Evolutionary conservation across 306 rosid genomes (phyloP), one percentile per base, ranked within the genome.

Genomic region (Vigna mungo): DNA sequence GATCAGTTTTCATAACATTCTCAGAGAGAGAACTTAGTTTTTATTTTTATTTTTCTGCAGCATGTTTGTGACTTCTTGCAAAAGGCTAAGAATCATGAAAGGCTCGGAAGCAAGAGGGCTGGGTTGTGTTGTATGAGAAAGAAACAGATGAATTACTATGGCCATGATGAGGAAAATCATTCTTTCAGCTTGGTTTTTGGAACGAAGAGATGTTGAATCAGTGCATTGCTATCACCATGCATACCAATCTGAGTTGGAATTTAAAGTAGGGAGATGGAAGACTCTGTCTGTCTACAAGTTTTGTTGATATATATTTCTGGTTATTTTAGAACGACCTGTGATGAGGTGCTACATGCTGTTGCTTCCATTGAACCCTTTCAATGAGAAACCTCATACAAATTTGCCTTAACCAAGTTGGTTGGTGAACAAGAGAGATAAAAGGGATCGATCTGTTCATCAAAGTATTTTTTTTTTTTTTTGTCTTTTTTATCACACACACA

Each of bases 71-170:
- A 68, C 89, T 73, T 87, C 93, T 30, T 92, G 97, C 90, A 92
- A 87, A 81, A 87, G 90, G 63, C 47, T 92, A 54, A 90, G 95
- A 83, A 90, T 92, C 85, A 90, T 92, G 97, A 92, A 82, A 81
- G 93, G 88, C 27, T 88, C 93, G 41, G 93, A 88, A 79, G 93
- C 95, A 3, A 90, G 84, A 71, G 97, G 95, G 5, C 82, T 92
- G 85, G 91, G 88, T 1, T 88, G 87, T 85, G 88, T 81, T 46
- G 92, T 79, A 65, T 87, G 86, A 89, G 68, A 53, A 10, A 68
- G n/a, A 6, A 36, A 25, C 52, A 64, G 3, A 30, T 20, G 3
- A 27, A 48, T 15, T 53, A 37, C 25, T 54, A 23, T 55, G 58
- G 44, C 51, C 18, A 37, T 64, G 70, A 64, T 39, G 51, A 65